Evolutionary conservation across 1,284 basidiomycete species (phyloP).

Genomic region (Melanopsichium pennsylvanicum): DNA sequence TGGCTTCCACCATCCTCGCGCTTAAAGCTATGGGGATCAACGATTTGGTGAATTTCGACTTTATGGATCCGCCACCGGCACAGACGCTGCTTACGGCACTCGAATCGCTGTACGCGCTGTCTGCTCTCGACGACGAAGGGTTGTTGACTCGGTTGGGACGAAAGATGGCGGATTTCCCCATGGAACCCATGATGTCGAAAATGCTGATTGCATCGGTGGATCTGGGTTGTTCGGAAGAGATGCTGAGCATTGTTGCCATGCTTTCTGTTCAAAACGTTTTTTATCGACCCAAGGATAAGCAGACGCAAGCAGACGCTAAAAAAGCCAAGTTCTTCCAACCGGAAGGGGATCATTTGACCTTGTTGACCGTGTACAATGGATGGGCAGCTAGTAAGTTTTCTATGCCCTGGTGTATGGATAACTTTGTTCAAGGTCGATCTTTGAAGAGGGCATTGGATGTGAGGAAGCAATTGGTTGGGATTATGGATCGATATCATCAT

Average conservation of each 20-base stretch:
- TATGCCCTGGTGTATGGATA: constrained; percentile 77
- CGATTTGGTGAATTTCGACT: constrained; percentile 96
- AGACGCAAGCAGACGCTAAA: constrained; percentile 97
- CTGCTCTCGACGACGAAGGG: constrained; percentile 95
- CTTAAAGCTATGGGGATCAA: constrained; percentile 99
- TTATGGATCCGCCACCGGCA: constrained; percentile 98
- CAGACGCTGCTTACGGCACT: constrained; percentile 94
- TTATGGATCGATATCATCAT: constrained; percentile 99
- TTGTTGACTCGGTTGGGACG: constrained; percentile 89
- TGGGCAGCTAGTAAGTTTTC: constrained; percentile 96
- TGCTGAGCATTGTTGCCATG: constrained; percentile 96
- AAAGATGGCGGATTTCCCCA: constrained; percentile 99
- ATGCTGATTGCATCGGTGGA: constrained; percentile 99
- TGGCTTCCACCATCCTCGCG: constrained; percentile 90
- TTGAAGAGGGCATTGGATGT: constrained; percentile 98
- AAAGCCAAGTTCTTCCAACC: constrained; percentile 87
- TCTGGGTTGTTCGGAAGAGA: constrained; percentile 91
- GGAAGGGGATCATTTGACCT: constrained; percentile 94
- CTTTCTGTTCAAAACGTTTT: constrained; percentile 94
- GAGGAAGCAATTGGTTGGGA: constrained; percentile 92
- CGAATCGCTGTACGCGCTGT: constrained; percentile 91
- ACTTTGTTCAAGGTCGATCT: constrained; percentile 95
- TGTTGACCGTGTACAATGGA: constrained; percentile 95
- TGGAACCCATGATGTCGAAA: constrained; percentile 94
- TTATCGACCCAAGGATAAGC: constrained; percentile 97